phyloP scores from a whole-genome alignment of 495 filamentous ascomycete species.

The Aspergillus carlsbadensis region DNA sequence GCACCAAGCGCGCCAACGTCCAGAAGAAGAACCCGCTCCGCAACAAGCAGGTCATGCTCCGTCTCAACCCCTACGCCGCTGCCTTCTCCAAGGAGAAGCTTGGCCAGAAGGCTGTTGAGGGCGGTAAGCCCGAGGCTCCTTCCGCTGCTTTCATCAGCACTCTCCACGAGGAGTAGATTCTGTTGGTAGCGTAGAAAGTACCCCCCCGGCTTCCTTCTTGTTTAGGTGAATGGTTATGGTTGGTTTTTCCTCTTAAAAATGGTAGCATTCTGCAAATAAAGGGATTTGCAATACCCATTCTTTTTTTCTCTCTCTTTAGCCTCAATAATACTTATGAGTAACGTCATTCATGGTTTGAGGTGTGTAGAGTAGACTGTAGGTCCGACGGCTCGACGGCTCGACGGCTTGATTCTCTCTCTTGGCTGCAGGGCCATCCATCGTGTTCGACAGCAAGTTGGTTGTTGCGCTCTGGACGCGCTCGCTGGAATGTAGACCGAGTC shows the following conservation, averaged over 20 bases:
- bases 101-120: constrained; percentile 59
- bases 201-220: constrained; percentile 22
- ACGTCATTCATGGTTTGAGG: constrained; percentile 10
- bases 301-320: background rate
- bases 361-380: background rate
- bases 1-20: constrained; percentile 84
- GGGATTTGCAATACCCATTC: constrained; percentile 26
- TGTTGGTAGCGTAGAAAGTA: constrained; percentile 18
- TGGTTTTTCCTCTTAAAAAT: constrained; percentile 13
- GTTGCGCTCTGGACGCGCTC: too few relatives aligned
- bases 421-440: too few relatives aligned
- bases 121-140: constrained; percentile 51
- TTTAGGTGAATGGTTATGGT: constrained; percentile 11
- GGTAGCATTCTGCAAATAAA: constrained; percentile 26
- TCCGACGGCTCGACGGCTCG: too few relatives aligned
- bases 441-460: too few relatives aligned
- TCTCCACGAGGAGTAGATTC: constrained; percentile 54
- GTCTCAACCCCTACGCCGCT: constrained; percentile 95
- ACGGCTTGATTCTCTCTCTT: too few relatives aligned
- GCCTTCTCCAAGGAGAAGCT: constrained; percentile 81
- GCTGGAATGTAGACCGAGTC: too few relatives aligned
- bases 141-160: constrained; percentile 50
- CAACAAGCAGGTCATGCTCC: constrained; percentile 96
- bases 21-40: constrained; percentile 99
- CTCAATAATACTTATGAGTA: constrained; percentile 4